Base-by-base conservation (phyloP, 768 basidiomycete species). In the Leccinum incarnatum region DNA sequence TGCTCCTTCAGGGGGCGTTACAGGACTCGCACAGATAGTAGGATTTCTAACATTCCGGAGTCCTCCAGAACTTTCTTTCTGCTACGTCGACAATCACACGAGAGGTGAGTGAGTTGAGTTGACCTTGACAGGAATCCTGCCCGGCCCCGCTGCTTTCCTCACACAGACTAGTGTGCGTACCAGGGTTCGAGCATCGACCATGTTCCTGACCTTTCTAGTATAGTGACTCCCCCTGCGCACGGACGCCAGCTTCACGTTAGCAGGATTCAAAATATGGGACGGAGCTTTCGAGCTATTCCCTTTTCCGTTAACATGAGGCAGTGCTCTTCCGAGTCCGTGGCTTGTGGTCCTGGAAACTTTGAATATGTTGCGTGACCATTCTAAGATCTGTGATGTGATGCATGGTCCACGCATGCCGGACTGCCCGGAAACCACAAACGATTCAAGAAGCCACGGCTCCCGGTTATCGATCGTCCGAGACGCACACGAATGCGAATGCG, bases 231-330 rank as follows among this genome's bases (percentile, higher is more conserved):
- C 53, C 21, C 2, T 25, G 51, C 45, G 21, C 49, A 47, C 17
- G 51, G 32, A 55, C 32, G 59, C 51, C 63, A 50, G 49, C 30
- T 32, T 70, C 68, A 70, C 61, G 61, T 70, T 54, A 57, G 46
- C 57, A 47, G 14, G 27, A 53, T 23, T 47, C 50, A 51, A 27
- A 50, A 47, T 14, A 21, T 30, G 15, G 19, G 45, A 23, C 27
- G 14, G 27, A 36, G 23, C 52, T 27, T 37, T 21, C 36, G 25
- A 40, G 32, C 32, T 17, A 36, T 14, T 30, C 8, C 21, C 25
- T 54, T 55, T 46, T 37, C 51, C 34, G 54, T 57, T 53, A 57
- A 32, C 53, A 17, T 11, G 30, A 51, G 50, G 58, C 48, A 54
- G 55, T 29, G 19, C 15, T 11, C 34, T 27, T 32, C 32, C 32